Evolutionary conservation across 805 yeast genomes (phyloP).

Genomic region (Ogataea thermomethanolica): DNA sequence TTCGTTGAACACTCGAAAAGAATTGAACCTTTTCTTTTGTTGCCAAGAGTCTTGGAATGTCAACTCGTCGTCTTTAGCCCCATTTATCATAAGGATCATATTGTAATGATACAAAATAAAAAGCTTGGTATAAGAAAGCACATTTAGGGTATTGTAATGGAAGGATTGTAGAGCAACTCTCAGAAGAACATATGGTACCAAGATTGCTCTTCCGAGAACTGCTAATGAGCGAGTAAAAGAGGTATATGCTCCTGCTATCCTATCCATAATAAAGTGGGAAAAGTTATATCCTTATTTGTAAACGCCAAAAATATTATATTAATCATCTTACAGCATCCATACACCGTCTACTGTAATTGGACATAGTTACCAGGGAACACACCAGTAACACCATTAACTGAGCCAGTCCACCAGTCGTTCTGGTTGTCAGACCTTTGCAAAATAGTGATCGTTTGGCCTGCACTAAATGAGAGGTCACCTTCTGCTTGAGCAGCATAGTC

Average conservation of each 20-base stretch:
- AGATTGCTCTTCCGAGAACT: constrained; percentile 24
- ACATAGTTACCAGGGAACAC: constrained; percentile 97
- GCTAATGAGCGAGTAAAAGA: constrained; percentile 2
- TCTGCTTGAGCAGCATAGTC: constrained; percentile 91
- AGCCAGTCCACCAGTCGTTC: constrained; percentile 99
- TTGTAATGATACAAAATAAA: constrained; percentile 24
- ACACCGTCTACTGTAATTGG: constrained; percentile 47
- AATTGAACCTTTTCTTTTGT: constrained; percentile 21
- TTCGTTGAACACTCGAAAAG: constrained; percentile 16
- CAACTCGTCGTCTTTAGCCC: constrained; percentile 20
- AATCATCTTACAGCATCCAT: neutral
- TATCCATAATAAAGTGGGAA: constrained; percentile 12
- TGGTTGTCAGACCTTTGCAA: constrained; percentile 78
- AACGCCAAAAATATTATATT: constrained; percentile 3
- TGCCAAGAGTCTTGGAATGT: constrained; percentile 21
- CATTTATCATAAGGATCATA: constrained; percentile 23
- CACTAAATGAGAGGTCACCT: constrained; percentile 84
- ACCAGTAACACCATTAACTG: constrained; percentile 78
- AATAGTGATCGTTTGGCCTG: constrained; percentile 83
- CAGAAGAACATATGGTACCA: constrained; percentile 24
- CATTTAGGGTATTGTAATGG: constrained; percentile 17
- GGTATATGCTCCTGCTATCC: constrained; percentile 4
- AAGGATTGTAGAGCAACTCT: constrained; percentile 23
- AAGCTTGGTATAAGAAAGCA: constrained; percentile 17
- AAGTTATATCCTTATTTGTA: constrained; percentile 7